Evolutionary conservation across 257 asterid genomes (phyloP), one percentile per base, ranked within the genome.

Genomic region (Henckelia pumila): DNA sequence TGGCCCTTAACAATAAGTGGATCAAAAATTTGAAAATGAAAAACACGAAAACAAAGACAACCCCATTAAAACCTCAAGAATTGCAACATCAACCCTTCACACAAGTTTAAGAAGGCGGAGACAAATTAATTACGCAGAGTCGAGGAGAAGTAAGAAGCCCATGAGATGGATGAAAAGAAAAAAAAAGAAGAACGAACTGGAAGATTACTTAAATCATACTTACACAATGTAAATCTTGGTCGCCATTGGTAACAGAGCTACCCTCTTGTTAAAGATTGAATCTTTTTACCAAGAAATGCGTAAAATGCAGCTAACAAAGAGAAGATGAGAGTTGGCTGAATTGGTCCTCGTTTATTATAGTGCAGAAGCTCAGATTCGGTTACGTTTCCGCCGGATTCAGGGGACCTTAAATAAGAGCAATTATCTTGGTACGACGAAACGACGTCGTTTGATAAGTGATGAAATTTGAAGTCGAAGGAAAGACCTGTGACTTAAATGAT

Each of bases 191-290:
- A 33, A 14, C 21, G 23, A 33, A 11, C 17, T 22, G 28, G 8
- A 11, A 32, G 7, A 59, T 44, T 23, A 37, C 13, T 66, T 10
- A 28, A n/a, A 7, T 5, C 30, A 60, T 20, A 76, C 96, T 86
- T 59, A 88, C 96, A 88, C 89, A 53, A 88, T 73, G 72, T 86
- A 88, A 69, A 88, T 77, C 64, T 86, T 84, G 77, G 91, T 81
- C 14, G 82, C 96, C 96, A 88, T 88, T 64, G 74, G 52, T 56
- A 5, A 63, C 21, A 47, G 32, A 67, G 30, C 56, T 49, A 49
- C 33, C 32, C n/a, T 19, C 22, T 52, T 13, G n/a, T 19, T 16
- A 32, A 28, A 50, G 13, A 10, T 9, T 13, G 5, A 10, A 23
- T 37, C 19, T 26, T 40, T 52, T 9, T 5, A 47, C 1, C 16